Base-by-base conservation (phyloP, 176 grass and related monocot species). In the Hyparrhenia diplandra region DNA sequence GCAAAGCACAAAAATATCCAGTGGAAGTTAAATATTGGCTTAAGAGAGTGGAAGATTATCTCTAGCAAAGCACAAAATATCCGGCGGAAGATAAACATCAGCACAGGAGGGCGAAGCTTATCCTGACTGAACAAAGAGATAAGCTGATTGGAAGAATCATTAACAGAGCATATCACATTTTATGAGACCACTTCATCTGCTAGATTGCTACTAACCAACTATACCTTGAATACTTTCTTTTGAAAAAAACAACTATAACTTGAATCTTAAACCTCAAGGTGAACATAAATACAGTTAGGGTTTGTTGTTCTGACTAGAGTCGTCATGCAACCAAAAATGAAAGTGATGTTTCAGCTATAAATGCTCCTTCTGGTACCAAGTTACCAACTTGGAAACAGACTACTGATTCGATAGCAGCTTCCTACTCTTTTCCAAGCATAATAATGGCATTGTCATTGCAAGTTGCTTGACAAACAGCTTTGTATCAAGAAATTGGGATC, bases 51-150 rank as follows among this genome's bases (percentile, higher is more conserved):
- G 71, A 87, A 49, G 24, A 11, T 24, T 59, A 62, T 64, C 80
- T 57, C 52, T 55, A 11, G 25, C 23, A 43, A 70, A 55, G 42
- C 21, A 42, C 71, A 45, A 14, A 59, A 27, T 68, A 61, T 37
- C 14, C n/a, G 4, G 7, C 8, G 11, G 5, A 21, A 21, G 46
- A 39, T 75, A 49, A 28, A 32, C 6, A 71, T 52, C 57, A 66
- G 39, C 40, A 52, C 17, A 12, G 28, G 10, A 43, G 35, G 63
- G 29, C 39, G 64, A 82, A 51, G 20, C n/a, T 25, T 60, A 64
- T 75, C 80, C 47, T 55, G 73, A 39, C 8, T 34, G 32, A 71
- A 21, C 10, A 36, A 88, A n/a, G n/a, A 28, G 69, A 13, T 69
- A 20, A 21, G 30, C 40, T 64, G 39, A 67, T 14, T 13, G 43